phyloP scores from a whole-genome alignment of 1,284 basidiomycete species.

The Ganoderma lingzhi region DNA sequence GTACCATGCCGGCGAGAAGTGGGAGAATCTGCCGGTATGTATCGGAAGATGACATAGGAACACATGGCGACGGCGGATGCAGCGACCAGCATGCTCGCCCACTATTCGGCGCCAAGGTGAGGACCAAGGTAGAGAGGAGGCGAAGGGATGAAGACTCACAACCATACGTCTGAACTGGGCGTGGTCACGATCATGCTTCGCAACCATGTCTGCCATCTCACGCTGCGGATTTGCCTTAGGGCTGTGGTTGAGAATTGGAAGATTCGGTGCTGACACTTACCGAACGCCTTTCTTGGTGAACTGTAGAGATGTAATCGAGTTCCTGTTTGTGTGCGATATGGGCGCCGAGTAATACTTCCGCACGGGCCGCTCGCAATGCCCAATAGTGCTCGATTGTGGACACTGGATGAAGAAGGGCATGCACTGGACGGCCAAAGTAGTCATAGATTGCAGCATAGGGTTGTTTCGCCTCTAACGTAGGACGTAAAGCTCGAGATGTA shows the following conservation, averaged over 20 bases:
- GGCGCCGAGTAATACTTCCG: constrained; percentile 62
- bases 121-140: not conserved
- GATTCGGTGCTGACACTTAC: constrained; percentile 42
- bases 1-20: constrained; percentile 46
- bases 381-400: constrained; percentile 58
- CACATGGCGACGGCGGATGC: not conserved
- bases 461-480: not conserved
- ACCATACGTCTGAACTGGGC: constrained; percentile 18
- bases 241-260: not conserved
- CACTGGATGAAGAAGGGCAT: constrained; percentile 19
- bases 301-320: constrained; percentile 47
- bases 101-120: constrained; percentile 10
- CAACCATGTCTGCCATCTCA: constrained; percentile 17
- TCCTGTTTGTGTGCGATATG: constrained; percentile 56
- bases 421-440: constrained; percentile 9
- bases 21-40: not conserved
- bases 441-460: constrained; percentile 7
- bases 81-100: constrained; percentile 4
- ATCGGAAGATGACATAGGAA: constrained; percentile 3
- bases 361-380: constrained; percentile 65
- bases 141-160: constrained; percentile 1
- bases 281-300: constrained; percentile 53
- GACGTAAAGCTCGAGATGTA: not conserved
- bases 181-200: constrained; percentile 11
- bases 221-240: constrained; percentile 7